Conservation (phyloP, 2,329 filamentous ascomycete species). For the Aureobasidium pullulans region DNA sequence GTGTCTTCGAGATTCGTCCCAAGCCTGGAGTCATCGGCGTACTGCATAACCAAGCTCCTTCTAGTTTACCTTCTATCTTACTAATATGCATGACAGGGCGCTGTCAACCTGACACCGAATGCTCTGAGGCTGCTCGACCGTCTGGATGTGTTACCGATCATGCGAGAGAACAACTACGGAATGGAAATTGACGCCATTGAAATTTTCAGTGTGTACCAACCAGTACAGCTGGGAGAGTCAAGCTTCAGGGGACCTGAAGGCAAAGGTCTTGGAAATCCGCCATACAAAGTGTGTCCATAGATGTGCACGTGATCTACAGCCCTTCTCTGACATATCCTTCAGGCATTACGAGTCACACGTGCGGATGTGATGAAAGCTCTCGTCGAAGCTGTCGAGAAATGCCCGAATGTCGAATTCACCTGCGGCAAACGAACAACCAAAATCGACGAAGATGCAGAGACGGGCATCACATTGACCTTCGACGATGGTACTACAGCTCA, state of each 20-base stretch:
- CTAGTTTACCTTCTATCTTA: too few species aligned
- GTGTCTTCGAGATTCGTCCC: constrained; percentile 43
- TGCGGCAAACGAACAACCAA: constrained; percentile 36
- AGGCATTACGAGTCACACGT: constrained; percentile 36
- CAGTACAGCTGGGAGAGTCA: constrained; percentile 34
- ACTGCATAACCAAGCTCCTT: too few species aligned
- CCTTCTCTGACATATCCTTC: neutral
- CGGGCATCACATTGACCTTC: constrained; percentile 29
- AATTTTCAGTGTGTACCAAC: constrained; percentile 38
- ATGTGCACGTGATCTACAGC: too few species aligned
- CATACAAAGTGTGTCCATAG: constrained; percentile 28
- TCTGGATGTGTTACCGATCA: constrained; percentile 29
- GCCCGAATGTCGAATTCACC: constrained; percentile 34
- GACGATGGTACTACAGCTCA: constrained; percentile 28
- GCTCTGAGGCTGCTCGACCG: constrained; percentile 34
- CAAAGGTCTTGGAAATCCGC: constrained; percentile 36
- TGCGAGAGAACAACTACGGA: constrained; percentile 33
- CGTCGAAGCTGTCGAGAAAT: constrained; percentile 32
- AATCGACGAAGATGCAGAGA: constrained; percentile 31
- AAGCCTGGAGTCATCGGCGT: constrained; percentile 36
- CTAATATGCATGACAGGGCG: constrained; percentile 21
- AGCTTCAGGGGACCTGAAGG: constrained; percentile 36
- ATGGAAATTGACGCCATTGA: constrained; percentile 37
- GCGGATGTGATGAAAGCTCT: constrained; percentile 38
- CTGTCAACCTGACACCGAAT: constrained; percentile 42